Conservation (phyloP, 108 stramenopile species). For the Mediolabrus comicus region DNA sequence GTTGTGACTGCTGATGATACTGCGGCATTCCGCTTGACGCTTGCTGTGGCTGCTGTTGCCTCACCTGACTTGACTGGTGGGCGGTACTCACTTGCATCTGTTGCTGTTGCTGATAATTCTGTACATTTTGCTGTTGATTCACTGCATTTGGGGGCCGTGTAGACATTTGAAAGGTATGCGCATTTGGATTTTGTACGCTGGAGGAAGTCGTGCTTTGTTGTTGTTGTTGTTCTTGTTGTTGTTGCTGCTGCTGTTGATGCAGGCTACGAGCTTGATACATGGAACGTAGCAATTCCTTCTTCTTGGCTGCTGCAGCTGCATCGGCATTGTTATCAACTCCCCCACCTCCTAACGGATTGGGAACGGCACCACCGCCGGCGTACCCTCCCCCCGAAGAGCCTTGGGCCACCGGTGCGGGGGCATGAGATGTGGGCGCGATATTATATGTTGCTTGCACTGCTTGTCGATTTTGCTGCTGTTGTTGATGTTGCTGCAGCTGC, state of each 20-base stretch:
- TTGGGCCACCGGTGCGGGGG: not conserved
- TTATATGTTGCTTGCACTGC: not conserved
- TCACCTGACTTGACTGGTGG: conserved; percentile 10
- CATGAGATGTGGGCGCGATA: not conserved
- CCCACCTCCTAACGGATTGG: not conserved
- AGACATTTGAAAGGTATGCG: not conserved
- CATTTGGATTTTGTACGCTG: not conserved
- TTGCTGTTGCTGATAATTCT: not conserved
- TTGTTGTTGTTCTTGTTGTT: not conserved
- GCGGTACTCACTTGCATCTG: not conserved
- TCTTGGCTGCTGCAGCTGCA: conserved; percentile 3
- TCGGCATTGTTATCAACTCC: not conserved
- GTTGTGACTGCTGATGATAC: conserved; percentile 22
- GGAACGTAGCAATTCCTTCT: conserved; percentile 38
- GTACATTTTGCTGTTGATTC: not conserved
- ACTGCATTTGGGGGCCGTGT: no score
- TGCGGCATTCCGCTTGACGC: conserved; percentile 1
- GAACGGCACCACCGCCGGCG: not conserved
- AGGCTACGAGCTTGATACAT: conserved; percentile 44
- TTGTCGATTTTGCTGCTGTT: not conserved
- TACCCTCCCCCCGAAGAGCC: not conserved
- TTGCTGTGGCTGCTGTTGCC: conserved; percentile 10
- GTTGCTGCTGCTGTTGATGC: not conserved
- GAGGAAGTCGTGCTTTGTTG: not conserved
- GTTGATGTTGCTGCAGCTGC: not conserved